Evolutionary conservation across 2,329 filamentous ascomycete genomes (phyloP).

Genomic region (Penicillium sp.): DNA sequence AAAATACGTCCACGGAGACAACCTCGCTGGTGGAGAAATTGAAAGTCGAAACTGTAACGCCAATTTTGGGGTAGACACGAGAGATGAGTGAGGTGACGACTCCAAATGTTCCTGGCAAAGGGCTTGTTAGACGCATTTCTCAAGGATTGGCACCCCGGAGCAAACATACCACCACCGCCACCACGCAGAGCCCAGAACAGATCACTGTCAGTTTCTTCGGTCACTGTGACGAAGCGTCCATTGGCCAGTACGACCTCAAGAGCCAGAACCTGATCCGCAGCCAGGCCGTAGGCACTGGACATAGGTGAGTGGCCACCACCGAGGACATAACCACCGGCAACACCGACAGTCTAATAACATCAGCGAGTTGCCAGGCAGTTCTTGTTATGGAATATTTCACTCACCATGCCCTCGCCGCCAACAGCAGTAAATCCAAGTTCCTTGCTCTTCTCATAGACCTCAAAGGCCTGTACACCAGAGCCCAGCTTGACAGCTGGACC

Average conservation of each 20-base stretch:
- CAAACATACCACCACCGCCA: conserved; percentile 2
- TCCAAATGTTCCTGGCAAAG: conserved; percentile 29
- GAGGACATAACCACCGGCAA: conserved; percentile 60
- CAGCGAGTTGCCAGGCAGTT: neutral
- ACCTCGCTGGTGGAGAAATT: conserved; percentile 24
- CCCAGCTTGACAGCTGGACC: conserved; percentile 56
- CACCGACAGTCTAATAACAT: conserved; percentile 49
- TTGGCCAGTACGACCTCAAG: conserved; percentile 28
- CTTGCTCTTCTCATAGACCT: conserved; percentile 19
- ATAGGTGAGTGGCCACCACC: conserved; percentile 61
- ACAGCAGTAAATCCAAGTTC: conserved; percentile 41
- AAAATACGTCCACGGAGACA: conserved; percentile 31
- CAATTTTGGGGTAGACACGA: conserved; percentile 28
- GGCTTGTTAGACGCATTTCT: neutral
- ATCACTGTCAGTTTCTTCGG: conserved; percentile 49
- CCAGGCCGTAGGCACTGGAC: conserved; percentile 55
- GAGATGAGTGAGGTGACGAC: conserved; percentile 32
- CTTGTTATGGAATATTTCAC: neutral
- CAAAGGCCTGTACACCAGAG: conserved; percentile 48
- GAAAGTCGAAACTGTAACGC: conserved; percentile 30
- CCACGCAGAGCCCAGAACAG: conserved; percentile 62
- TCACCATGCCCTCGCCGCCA: conserved; percentile 15
- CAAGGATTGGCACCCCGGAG: neutral
- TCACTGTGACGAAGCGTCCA: conserved; percentile 30
- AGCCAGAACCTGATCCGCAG: conserved; percentile 29